phyloP scores from a whole-genome alignment of 202 grass and related monocot genomes.

The Saccharum hybrid region DNA sequence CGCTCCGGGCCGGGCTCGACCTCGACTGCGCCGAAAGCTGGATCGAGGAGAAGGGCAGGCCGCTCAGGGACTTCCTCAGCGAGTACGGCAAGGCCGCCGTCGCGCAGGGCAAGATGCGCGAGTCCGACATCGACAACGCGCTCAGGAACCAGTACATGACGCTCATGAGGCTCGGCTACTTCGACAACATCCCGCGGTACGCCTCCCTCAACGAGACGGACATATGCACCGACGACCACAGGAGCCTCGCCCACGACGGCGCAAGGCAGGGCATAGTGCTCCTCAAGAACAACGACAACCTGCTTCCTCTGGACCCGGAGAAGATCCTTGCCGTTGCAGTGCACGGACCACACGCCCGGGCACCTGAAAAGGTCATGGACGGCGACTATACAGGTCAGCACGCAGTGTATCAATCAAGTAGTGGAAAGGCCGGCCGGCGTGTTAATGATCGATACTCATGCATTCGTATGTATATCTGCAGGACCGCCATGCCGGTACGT shows the following conservation, averaged over 20 bases:
- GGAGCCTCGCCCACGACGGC: slow-evolving; percentile 54
- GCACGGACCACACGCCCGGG: slow-evolving; percentile 45
- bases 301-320: slow-evolving; percentile 46
- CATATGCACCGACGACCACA: slow-evolving; percentile 51
- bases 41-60: background rate
- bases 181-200: slow-evolving; percentile 54
- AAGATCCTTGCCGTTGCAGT: slow-evolving; percentile 39
- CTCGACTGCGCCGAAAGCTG: no score
- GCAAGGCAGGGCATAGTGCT: slow-evolving; percentile 69
- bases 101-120: slow-evolving; percentile 42
- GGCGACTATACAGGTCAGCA: slow-evolving; percentile 60
- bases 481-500: slow-evolving; percentile 53
- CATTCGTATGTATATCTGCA: background rate
- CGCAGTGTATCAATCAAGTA: no score
- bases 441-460: no score
- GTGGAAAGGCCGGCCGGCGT: no score
- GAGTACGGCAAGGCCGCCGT: slow-evolving; percentile 43
- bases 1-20: no score
- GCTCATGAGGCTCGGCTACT: slow-evolving; percentile 67
- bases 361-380: slow-evolving; percentile 52
- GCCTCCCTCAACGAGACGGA: slow-evolving; percentile 34
- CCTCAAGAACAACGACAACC: slow-evolving; percentile 53
- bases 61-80: slow-evolving; percentile 37
- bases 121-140: slow-evolving; percentile 57
- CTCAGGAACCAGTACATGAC: slow-evolving; percentile 56